A percentile compares a stretch with the other conserved stretches of the same genome.
Evolutionary conservation across 2,329 filamentous ascomycete species (phyloP).

Genomic region (Beauveria sp.): DNA sequence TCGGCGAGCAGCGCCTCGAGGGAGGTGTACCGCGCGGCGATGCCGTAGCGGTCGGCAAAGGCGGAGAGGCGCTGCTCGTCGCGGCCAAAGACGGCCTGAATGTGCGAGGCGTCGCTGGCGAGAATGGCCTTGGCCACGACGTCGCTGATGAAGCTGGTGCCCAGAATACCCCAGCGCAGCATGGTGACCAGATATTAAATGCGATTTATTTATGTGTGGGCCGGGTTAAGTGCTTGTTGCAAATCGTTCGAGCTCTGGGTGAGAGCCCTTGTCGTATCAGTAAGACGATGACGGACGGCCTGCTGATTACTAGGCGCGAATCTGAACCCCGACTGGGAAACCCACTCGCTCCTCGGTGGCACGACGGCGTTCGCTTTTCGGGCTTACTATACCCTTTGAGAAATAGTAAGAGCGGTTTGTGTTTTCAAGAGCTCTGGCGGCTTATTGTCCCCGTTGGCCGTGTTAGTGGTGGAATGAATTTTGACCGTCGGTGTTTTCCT

Average conservation of each 20-base stretch:
- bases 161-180: slow-evolving; percentile 22
- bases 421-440: not conserved
- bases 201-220: too few relatives aligned
- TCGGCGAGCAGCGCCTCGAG: slow-evolving; percentile 19
- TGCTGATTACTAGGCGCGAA: not conserved
- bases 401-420: not conserved
- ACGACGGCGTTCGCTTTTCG: not conserved
- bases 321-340: not conserved
- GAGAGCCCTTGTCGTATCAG: not conserved
- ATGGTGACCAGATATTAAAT: slow-evolving; percentile 5
- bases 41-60: slow-evolving; percentile 20
- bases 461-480: slow-evolving; percentile 4
- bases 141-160: slow-evolving; percentile 23
- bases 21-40: slow-evolving; percentile 15
- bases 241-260: not conserved
- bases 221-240: too few relatives aligned
- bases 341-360: slow-evolving; percentile 1
- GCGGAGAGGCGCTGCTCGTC: slow-evolving; percentile 17
- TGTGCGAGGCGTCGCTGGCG: slow-evolving; percentile 16
- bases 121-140: slow-evolving; percentile 18
- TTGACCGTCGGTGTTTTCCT: not conserved
- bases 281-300: not conserved
- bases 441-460: not conserved
- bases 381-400: not conserved
- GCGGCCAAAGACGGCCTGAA: slow-evolving; percentile 21